Evolutionary conservation across 345 rosid genomes (phyloP).

Genomic region (Nasturtium officinale): DNA sequence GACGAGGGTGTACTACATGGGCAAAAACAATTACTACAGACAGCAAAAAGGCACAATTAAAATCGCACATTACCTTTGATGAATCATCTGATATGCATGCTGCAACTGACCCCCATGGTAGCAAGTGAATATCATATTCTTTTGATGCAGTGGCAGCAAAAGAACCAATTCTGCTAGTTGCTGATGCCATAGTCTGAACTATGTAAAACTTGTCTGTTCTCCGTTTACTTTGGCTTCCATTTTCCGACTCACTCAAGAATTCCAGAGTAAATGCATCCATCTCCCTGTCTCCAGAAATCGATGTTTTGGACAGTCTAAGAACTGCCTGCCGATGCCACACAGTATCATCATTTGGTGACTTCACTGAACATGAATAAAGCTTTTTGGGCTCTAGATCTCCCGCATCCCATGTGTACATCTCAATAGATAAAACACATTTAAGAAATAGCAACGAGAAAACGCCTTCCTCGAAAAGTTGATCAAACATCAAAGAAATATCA

Average conservation of each 20-base stretch:
- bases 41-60: constrained; percentile 16
- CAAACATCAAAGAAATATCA: constrained; percentile 68
- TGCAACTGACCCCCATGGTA: constrained; percentile 96
- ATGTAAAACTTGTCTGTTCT: constrained; percentile 67
- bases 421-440: constrained; percentile 69
- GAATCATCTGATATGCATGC: constrained; percentile 75
- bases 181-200: constrained; percentile 84
- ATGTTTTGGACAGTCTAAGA: constrained; percentile 65
- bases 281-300: constrained; percentile 47
- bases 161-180: constrained; percentile 69
- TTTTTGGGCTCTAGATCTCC: constrained; percentile 71
- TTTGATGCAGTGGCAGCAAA: constrained; percentile 83
- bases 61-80: constrained; percentile 55
- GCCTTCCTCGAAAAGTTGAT: constrained; percentile 77
- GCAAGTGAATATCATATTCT: constrained; percentile 88
- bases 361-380: constrained; percentile 65
- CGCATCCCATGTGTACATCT: constrained; percentile 78
- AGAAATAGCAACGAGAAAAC: constrained; percentile 79
- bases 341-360: constrained; percentile 52
- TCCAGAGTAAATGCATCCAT: constrained; percentile 75
- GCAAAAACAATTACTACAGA: neutral
- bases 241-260: constrained; percentile 62
- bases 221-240: constrained; percentile 52
- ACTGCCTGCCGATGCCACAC: constrained; percentile 74
- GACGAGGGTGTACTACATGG: neutral